Base-by-base conservation (phyloP, 2,329 filamentous ascomycete species). In the Trichoderma koningii region DNA sequence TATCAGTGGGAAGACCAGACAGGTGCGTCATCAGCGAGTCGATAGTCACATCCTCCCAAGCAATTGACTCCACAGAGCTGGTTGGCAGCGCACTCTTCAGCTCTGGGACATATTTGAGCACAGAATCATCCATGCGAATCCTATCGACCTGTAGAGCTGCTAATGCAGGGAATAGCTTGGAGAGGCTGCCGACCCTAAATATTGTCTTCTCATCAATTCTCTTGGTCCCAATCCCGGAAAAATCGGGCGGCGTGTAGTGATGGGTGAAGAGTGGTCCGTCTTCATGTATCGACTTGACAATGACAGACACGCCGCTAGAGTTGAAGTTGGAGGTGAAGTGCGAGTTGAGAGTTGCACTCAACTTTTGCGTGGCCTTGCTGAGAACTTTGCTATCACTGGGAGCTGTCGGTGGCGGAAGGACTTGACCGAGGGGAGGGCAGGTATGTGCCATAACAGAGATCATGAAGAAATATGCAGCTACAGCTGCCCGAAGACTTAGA, bases 1-100 rank as follows among this genome's bases (percentile, higher is more conserved):
- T 70, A 48, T 78, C 77, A 10, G 72, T 73, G 0, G 71, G 73
- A 26, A 83, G 71, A 0, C 82, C 82, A 17, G 77, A 76, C 12
- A 83, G 73, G 48, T 84, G 82, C 3, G 74, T 77, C 1, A 80
- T 79, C 9, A 84, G 70, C 21, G 79, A 75, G 5, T 75, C 76
- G 5, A 83, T 71, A 0, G 81, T 84, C 38, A 85, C 72, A 10
- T 80, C 77, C 42, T 82, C 76, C 82, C 82, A 85, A 48, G 77
- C 71, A 2, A 80, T 71, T 1, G 74, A 71, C 26, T 72, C 70
- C 7, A 79, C 70, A 4, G 45, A 42, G 23, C 10, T 3, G 28
- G 34, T 69, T 60, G 7, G 19, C 10, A 15, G 5, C 1, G 56
- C 21, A 3, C 17, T 6, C 10, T 60, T n/a, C 9, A 60, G 19